Evolutionary conservation across 176 grass and related monocot species (phyloP).

Genomic region (Neostapfia colusana): DNA sequence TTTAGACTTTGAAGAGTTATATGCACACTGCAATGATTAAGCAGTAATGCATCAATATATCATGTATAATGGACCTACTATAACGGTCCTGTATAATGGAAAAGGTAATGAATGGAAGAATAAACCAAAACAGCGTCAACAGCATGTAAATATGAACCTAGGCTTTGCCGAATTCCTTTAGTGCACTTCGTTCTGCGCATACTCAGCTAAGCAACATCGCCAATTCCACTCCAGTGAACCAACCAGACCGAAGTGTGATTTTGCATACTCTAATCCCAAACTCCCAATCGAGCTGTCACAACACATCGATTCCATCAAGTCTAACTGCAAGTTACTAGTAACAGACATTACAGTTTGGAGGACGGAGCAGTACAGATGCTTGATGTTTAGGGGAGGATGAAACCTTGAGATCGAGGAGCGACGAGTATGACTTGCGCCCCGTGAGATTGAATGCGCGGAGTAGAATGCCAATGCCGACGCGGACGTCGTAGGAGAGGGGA

Average conservation of each 20-base stretch:
- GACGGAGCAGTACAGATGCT: too few relatives aligned
- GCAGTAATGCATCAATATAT: conserved; percentile 25
- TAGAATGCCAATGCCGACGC: conserved; percentile 96
- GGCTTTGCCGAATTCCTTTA: conserved; percentile 6
- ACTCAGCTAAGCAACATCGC: not conserved
- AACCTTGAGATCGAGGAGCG: conserved; percentile 93
- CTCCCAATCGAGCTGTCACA: conserved; percentile 1
- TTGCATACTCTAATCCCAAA: not conserved
- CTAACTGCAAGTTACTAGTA: not conserved
- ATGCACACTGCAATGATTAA: conserved; percentile 75
- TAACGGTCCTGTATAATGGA: too few relatives aligned
- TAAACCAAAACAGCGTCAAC: not conserved
- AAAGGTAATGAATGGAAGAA: not conserved
- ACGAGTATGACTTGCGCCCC: conserved; percentile 70
- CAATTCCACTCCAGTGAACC: not conserved
- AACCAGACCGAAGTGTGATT: not conserved
- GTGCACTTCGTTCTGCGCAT: not conserved
- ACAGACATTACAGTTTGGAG: not conserved
- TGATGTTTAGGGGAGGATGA: too few relatives aligned
- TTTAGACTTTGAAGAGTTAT: conserved; percentile 96
- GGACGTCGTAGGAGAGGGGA: conserved; percentile 91
- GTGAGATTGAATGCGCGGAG: conserved; percentile 97
- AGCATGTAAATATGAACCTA: not conserved
- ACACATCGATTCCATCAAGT: not conserved
- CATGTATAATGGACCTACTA: not conserved